Percentiles rank a stretch among this genome's conserved stretches.
Evolutionary conservation across 805 yeast genomes (phyloP).

Genomic region (Candida orba): DNA sequence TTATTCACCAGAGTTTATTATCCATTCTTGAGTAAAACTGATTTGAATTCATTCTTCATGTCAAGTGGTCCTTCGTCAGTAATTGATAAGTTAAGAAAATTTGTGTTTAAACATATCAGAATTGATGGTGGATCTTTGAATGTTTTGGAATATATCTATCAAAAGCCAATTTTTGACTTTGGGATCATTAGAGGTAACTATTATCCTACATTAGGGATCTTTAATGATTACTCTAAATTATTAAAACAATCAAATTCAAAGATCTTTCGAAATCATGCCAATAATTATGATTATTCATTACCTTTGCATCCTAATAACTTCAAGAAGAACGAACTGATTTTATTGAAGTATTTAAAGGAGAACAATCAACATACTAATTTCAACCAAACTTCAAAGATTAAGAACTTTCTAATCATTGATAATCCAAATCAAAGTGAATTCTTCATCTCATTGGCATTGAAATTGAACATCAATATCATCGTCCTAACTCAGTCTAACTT

Average conservation of each 20-base stretch:
- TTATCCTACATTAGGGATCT: slow-evolving; percentile 13
- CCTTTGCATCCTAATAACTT: slow-evolving; percentile 9
- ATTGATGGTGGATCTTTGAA: slow-evolving; percentile 4
- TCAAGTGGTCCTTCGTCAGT: too few species aligned
- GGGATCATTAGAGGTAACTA: slow-evolving; percentile 19
- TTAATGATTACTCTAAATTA: slow-evolving; percentile 7
- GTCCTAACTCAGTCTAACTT: slow-evolving; percentile 14
- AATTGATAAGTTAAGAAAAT: slow-evolving; percentile 1
- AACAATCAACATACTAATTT: slow-evolving; percentile 3
- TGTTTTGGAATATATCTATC: slow-evolving; percentile 5
- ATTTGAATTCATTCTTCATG: slow-evolving; percentile 9
- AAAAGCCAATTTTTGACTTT: slow-evolving; percentile 9
- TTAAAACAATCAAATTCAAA: slow-evolving; percentile 7
- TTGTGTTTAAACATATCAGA: slow-evolving; percentile 5
- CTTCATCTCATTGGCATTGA: slow-evolving; percentile 14
- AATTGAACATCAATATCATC: slow-evolving; percentile 14
- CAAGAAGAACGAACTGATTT: slow-evolving; percentile 4
- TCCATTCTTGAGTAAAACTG: slow-evolving; percentile 14
- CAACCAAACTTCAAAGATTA: slow-evolving; percentile 4
- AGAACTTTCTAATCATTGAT: slow-evolving; percentile 17
- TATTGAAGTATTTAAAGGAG: slow-evolving; percentile 10
- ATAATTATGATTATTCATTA: slow-evolving; percentile 9
- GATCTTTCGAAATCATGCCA: slow-evolving; percentile 10
- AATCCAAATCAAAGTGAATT: slow-evolving; percentile 18
- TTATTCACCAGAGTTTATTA: slow-evolving; percentile 14